Evolutionary conservation across 2,329 filamentous ascomycete species (phyloP), one percentile per base, ranked within the genome.

Genomic region (Paraphaeosphaeria minitans): DNA sequence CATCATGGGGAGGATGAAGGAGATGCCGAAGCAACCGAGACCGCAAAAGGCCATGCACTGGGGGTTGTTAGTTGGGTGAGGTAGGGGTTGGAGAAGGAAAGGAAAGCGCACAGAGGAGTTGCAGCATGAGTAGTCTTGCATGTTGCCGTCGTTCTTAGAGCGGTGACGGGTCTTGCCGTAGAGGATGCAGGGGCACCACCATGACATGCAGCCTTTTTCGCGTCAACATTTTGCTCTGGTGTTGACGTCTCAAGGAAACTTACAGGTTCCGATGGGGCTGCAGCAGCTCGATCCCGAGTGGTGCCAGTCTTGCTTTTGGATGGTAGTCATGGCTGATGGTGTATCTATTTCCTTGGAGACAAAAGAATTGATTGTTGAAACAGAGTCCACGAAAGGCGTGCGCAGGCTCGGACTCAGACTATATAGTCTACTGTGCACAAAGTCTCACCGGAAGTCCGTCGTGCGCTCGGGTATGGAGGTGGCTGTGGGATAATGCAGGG

Each of bases 121-220:
- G 58, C 64, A 71, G 59, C 63, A 66, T 3, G 66, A 69, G 60
- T 71, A 74, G 46, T 56, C 60, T 9, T 59, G 42, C 66, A 76
- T 67, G 57, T 70, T 63, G 47, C 66, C 66, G 24, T 72, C 59
- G 45, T 69, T 63, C 48, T 69, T 69, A 41, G 68, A 49, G n/a
- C 73, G 68, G 46, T 76, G 67, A 46, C 70, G 68, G 4, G 68
- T 68, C 14, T 68, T 66, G 9, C 73, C 73, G 58, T 74, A 70
- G 2, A 66, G 35, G 19, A 76, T 66, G 61, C 73, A 76, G 19
- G 72, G 73, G 45, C 70, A 71, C 63, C 66, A 76, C 65, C 70
- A 75, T 27, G 69, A 66, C 10, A 76, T 61, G 47, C 69, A 66
- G 61, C 73, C 72, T 75, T 13, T 7, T 3, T 14, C 29, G 10